Evolutionary conservation across 768 basidiomycete genomes (phyloP).

Genomic region (Suillus paluster): DNA sequence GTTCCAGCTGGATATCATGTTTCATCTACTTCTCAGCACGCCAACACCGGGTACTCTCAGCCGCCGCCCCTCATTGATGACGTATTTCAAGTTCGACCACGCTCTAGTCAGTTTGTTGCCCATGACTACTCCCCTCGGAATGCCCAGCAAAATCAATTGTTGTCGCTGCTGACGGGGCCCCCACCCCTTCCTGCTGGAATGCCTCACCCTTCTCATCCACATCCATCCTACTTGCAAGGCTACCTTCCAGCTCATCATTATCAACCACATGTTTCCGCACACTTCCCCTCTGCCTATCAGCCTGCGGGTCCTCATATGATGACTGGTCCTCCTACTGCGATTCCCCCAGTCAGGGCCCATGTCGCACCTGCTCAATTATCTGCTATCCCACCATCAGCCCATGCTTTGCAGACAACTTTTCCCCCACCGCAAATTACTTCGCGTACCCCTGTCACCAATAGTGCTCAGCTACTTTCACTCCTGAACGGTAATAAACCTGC

Average conservation of each 20-base stretch:
- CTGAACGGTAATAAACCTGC: slow-evolving; percentile 33
- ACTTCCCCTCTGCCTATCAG: slow-evolving; percentile 19
- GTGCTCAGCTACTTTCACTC: slow-evolving; percentile 39
- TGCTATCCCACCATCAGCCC: slow-evolving; percentile 16
- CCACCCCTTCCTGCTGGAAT: slow-evolving; percentile 10
- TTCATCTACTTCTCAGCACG: slow-evolving; percentile 12
- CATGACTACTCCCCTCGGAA: slow-evolving; percentile 30
- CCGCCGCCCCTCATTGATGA: slow-evolving; percentile 10
- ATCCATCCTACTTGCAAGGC: slow-evolving; percentile 19
- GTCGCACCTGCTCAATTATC: slow-evolving; percentile 16
- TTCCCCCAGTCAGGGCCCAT: slow-evolving; percentile 13
- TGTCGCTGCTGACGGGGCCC: slow-evolving; percentile 15
- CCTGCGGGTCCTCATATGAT: slow-evolving; percentile 12
- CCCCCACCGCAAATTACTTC: slow-evolving; percentile 16
- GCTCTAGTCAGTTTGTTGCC: slow-evolving; percentile 47
- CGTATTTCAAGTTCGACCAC: slow-evolving; percentile 50
- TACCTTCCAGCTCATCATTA: slow-evolving; percentile 22
- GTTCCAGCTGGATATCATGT: slow-evolving; percentile 11
- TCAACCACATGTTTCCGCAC: slow-evolving; percentile 17
- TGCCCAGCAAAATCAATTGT: slow-evolving; percentile 21
- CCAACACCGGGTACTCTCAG: slow-evolving; percentile 8
- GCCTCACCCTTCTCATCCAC: slow-evolving; percentile 18
- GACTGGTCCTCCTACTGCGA: slow-evolving; percentile 5
- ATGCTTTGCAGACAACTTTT: slow-evolving; percentile 16
- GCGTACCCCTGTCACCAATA: slow-evolving; percentile 26